Percentiles rank a stretch among this genome's conserved stretches.
Evolutionary conservation across 345 rosid species (phyloP).

Genomic region (Luvunga scandens): DNA sequence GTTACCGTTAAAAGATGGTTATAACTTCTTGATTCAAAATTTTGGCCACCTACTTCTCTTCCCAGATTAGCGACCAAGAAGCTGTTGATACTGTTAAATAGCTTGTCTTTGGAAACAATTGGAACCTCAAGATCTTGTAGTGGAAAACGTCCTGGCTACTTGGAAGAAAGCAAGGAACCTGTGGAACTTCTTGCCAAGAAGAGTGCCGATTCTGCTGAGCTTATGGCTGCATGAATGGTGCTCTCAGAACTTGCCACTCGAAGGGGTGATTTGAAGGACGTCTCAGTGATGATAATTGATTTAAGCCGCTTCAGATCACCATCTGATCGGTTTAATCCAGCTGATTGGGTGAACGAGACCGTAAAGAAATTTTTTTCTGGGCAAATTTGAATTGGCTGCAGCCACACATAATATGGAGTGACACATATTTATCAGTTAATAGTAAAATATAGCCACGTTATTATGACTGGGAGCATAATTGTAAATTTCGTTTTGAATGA

Average conservation of each 20-base stretch:
- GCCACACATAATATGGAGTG: no score
- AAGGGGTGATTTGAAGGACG: slow-evolving; percentile 72
- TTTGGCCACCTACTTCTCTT: not conserved
- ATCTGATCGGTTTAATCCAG: slow-evolving; percentile 7
- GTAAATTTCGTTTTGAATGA: no score
- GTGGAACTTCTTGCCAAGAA: slow-evolving; percentile 10
- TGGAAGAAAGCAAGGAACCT: no score
- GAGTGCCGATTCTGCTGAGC: slow-evolving; percentile 27
- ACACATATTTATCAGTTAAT: no score
- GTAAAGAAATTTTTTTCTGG: no score
- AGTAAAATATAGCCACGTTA: no score
- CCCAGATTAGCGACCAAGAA: slow-evolving; percentile 70
- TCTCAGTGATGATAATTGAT: slow-evolving; percentile 72
- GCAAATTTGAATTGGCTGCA: no score
- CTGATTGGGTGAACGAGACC: no score
- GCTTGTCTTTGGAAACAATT: slow-evolving; percentile 31
- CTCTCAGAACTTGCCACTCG: slow-evolving; percentile 57
- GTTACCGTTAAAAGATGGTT: not conserved
- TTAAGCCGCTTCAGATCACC: slow-evolving; percentile 41
- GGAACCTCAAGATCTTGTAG: slow-evolving; percentile 14
- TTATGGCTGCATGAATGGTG: slow-evolving; percentile 61
- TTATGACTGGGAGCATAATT: no score
- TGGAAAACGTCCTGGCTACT: slow-evolving; percentile 30
- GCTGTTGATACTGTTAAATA: slow-evolving; percentile 48
- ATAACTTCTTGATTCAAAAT: slow-evolving; percentile 11